These are phyloP conservation scores for Monascus purpureus DNA, from an alignment of 495 filamentous ascomycete genomes.

Conservation along the genomic window DNA sequence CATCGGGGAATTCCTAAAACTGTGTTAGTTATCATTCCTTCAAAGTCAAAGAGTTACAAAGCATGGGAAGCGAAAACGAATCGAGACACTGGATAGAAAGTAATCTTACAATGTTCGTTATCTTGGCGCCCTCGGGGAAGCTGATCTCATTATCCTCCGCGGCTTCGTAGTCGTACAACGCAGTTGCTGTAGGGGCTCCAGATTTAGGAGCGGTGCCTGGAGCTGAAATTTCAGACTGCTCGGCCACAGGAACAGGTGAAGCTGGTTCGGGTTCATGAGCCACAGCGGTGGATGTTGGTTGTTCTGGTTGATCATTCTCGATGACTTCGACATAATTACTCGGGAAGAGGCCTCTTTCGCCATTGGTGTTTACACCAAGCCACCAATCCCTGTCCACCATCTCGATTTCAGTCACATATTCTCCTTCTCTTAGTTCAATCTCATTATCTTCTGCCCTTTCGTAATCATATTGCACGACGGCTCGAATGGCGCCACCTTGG, in stretches of 20 bases:
- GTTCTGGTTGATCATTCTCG: slow-evolving; percentile 33
- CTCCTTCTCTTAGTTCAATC: slow-evolving; percentile 78
- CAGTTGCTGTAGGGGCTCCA: slow-evolving; percentile 54
- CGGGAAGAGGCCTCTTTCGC: slow-evolving; percentile 82
- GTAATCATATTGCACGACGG: slow-evolving; percentile 85
- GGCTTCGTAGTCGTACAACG: slow-evolving; percentile 92
- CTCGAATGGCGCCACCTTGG: slow-evolving; percentile 43
- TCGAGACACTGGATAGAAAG: too few relatives aligned
- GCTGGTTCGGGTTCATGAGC: slow-evolving; percentile 11
- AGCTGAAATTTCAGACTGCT: slow-evolving; percentile 7
- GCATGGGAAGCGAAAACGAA: slow-evolving; percentile 1
- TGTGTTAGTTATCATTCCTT: background rate
- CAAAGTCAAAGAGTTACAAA: background rate
- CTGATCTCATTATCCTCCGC: slow-evolving; percentile 94
- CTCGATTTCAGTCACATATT: slow-evolving; percentile 86
- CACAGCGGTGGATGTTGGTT: slow-evolving; percentile 10
- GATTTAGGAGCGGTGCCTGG: slow-evolving; percentile 12
- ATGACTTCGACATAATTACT: slow-evolving; percentile 91
- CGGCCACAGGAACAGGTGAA: slow-evolving; percentile 15
- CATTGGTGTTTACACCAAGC: slow-evolving; percentile 72
- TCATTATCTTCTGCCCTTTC: slow-evolving; percentile 97
- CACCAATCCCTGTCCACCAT: slow-evolving; percentile 98
- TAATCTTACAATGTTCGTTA: slow-evolving; percentile 45
- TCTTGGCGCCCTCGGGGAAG: slow-evolving; percentile 79
- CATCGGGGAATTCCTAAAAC: slow-evolving; percentile 79